Evolutionary conservation across 768 basidiomycete species (phyloP).

Genomic region (Tricholoma furcatifolium): DNA sequence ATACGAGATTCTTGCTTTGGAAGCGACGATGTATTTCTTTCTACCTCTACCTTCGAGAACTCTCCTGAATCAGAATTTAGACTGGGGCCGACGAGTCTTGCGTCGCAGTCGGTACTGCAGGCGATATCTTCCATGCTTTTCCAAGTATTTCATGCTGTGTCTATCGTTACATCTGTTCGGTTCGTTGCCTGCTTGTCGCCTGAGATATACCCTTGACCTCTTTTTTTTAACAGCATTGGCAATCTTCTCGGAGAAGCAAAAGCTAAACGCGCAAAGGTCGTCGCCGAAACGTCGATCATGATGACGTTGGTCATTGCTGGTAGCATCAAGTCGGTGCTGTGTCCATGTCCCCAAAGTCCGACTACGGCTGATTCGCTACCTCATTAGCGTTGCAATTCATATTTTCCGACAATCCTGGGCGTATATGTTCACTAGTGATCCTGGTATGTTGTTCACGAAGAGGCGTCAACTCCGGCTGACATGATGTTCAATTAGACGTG

Average conservation of each 20-base stretch:
- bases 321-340: slow-evolving; percentile 50
- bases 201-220: neutral
- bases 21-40: slow-evolving; percentile 43
- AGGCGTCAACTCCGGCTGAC: too few relatives aligned
- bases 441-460: slow-evolving; percentile 31
- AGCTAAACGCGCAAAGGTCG: slow-evolving; percentile 11
- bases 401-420: slow-evolving; percentile 66
- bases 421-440: slow-evolving; percentile 69
- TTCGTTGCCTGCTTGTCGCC: slow-evolving; percentile 26
- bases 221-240: slow-evolving; percentile 7
- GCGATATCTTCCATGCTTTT: slow-evolving; percentile 71
- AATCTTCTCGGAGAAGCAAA: slow-evolving; percentile 13
- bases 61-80: slow-evolving; percentile 31
- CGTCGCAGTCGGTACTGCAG: slow-evolving; percentile 83
- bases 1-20: slow-evolving; percentile 79
- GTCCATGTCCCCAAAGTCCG: neutral
- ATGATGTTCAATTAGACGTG: too few relatives aligned
- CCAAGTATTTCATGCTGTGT: slow-evolving; percentile 79
- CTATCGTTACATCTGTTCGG: slow-evolving; percentile 83
- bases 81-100: slow-evolving; percentile 76
- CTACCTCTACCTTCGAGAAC: neutral
- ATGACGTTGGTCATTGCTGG: slow-evolving; percentile 60
- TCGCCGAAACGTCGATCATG: slow-evolving; percentile 53
- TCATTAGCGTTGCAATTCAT: slow-evolving; percentile 20
- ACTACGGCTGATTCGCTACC: neutral